A percentile compares a stretch with the other conserved stretches of the same genome.
phyloP scores from a whole-genome alignment of 2,329 filamentous ascomycete species.

The Diplodia corticola region DNA sequence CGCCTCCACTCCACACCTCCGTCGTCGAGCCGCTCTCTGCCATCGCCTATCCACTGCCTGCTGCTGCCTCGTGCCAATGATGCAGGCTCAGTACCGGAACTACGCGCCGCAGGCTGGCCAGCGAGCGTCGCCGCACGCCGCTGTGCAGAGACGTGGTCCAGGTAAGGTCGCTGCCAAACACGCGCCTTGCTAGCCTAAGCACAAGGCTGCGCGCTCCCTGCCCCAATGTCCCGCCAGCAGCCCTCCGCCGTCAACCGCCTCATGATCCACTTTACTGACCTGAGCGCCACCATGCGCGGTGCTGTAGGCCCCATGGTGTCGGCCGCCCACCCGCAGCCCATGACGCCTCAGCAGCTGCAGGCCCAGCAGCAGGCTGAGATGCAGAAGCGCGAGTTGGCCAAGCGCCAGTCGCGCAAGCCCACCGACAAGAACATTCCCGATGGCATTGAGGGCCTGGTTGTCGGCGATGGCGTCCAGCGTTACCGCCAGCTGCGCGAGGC shows the following conservation, averaged over 20 bases:
- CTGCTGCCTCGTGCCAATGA: constrained; percentile 34
- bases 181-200: constrained; percentile 10
- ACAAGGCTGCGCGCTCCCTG: constrained; percentile 22
- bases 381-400: constrained; percentile 65
- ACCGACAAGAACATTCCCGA: constrained; percentile 95
- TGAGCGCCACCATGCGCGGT: constrained; percentile 47
- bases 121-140: constrained; percentile 34
- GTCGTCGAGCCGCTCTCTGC: not conserved
- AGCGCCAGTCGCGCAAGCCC: constrained; percentile 81
- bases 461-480: constrained; percentile 77
- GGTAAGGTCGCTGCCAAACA: constrained; percentile 34
- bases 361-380: constrained; percentile 47
- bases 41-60: constrained; percentile 11
- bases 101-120: constrained; percentile 46
- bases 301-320: constrained; percentile 47
- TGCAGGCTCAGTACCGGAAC: constrained; percentile 50
- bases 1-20: not conserved
- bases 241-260: constrained; percentile 16
- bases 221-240: constrained; percentile 9
- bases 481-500: constrained; percentile 84
- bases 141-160: constrained; percentile 38
- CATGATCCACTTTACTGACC: constrained; percentile 52
- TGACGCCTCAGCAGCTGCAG: constrained; percentile 46
- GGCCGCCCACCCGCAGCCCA: constrained; percentile 35
- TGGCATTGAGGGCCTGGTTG: constrained; percentile 73